A percentile compares a stretch with the other conserved stretches of the same genome.
Conservation (phyloP, 768 basidiomycete species). For the Wakefieldia striispora region DNA sequence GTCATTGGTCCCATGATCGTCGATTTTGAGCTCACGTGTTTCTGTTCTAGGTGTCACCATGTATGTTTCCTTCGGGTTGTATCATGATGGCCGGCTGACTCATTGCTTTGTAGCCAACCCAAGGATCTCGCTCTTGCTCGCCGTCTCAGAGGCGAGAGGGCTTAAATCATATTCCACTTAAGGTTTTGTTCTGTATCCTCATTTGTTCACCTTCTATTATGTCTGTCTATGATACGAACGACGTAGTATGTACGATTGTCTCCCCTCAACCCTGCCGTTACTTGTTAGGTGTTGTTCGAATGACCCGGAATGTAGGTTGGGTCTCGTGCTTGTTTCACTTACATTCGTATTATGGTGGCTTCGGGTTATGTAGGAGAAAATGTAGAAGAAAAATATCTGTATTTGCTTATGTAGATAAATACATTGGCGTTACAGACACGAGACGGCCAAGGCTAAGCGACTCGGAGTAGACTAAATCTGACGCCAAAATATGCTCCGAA, state of each 20-base stretch:
- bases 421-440: constrained; percentile 21
- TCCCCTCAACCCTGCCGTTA: constrained; percentile 1
- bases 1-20: constrained; percentile 10
- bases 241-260: constrained; percentile 32
- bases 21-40: constrained; percentile 11
- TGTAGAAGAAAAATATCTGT: constrained; percentile 29
- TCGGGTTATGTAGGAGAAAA: constrained; percentile 7
- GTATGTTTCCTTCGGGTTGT: constrained; percentile 34
- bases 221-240: constrained; percentile 26
- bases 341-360: neutral
- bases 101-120: constrained; percentile 55
- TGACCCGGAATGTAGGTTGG: neutral
- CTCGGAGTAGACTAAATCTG: too few species aligned
- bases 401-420: constrained; percentile 25
- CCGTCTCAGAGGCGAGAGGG: constrained; percentile 83
- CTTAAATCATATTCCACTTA: constrained; percentile 39
- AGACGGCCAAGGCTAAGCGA: too few species aligned
- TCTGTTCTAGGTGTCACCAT: constrained; percentile 49
- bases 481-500: too few species aligned
- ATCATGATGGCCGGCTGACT: constrained; percentile 12
- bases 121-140: constrained; percentile 88
- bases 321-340: constrained; percentile 3
- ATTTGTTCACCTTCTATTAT: constrained; percentile 9
- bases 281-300: constrained; percentile 14
- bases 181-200: neutral